Conservation (phyloP, 176 grass and related monocot genomes). For the Raddia guianensis region DNA sequence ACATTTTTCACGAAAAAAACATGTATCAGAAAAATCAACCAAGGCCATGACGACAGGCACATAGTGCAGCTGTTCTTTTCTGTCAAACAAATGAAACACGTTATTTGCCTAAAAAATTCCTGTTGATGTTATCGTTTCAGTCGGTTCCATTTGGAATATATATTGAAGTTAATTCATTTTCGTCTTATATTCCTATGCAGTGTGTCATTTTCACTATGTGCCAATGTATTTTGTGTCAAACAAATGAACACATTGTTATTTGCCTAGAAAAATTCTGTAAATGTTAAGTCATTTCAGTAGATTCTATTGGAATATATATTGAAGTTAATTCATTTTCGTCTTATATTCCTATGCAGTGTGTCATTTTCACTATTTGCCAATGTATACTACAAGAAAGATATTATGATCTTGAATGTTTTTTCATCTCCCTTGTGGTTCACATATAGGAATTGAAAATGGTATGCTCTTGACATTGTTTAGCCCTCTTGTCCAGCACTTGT, state of each 20-base stretch:
- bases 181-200: neutral
- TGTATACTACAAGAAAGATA: neutral
- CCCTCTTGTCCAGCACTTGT: neutral
- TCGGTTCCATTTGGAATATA: neutral
- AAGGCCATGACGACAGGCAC: neutral
- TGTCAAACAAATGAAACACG: slow-evolving; percentile 13
- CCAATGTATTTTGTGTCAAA: slow-evolving; percentile 1
- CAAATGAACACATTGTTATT: neutral
- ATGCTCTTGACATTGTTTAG: slow-evolving; percentile 6
- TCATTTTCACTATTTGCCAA: neutral
- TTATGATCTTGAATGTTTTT: slow-evolving; percentile 3
- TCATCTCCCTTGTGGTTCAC: neutral
- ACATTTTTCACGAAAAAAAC: slow-evolving; percentile 34
- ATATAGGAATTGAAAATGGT: neutral
- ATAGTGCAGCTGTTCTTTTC: neutral
- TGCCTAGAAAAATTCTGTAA: slow-evolving; percentile 12
- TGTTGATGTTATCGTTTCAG: neutral
- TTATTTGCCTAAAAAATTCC: slow-evolving; percentile 9
- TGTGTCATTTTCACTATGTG: neutral
- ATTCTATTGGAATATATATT: slow-evolving; percentile 26
- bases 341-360: neutral
- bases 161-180: slow-evolving; percentile 20
- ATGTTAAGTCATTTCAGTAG: neutral
- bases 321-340: slow-evolving; percentile 13
- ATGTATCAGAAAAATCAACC: slow-evolving; percentile 30